A percentile compares a stretch with the other conserved stretches of the same genome.
Conservation (phyloP, 257 asterid species). For the Solanum etuberosum region DNA sequence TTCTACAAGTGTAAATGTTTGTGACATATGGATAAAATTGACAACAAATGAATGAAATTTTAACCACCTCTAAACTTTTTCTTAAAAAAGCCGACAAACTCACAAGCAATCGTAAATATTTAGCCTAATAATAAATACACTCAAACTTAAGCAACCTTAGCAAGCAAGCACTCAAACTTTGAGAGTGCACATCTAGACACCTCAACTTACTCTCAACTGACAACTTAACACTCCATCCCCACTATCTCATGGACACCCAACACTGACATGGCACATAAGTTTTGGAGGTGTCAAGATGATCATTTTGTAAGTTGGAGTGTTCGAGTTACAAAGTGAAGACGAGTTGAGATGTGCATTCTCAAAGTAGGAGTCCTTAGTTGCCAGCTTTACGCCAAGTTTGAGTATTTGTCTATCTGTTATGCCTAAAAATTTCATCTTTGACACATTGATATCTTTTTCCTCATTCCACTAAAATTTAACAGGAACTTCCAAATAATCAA, state of each 20-base stretch:
- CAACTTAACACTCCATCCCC: background rate
- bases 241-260: background rate
- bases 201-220: background rate
- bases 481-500: background rate
- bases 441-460: background rate
- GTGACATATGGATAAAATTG: background rate
- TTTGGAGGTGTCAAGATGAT: background rate
- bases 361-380: background rate
- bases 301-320: background rate
- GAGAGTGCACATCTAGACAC: background rate
- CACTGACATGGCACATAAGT: background rate
- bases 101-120: background rate
- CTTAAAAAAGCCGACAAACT: background rate
- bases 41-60: background rate
- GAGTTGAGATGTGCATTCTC: background rate
- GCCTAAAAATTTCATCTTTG: background rate
- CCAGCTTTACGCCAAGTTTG: background rate
- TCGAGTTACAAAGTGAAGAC: background rate
- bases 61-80: background rate
- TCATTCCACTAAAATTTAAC: background rate
- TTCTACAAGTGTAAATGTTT: background rate
- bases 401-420: background rate
- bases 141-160: background rate
- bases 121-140: background rate
- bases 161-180: background rate